A percentile compares a stretch with the other conserved stretches of the same genome.
phyloP scores from a whole-genome alignment of 306 rosid species.

The Lotus japonicus region DNA sequence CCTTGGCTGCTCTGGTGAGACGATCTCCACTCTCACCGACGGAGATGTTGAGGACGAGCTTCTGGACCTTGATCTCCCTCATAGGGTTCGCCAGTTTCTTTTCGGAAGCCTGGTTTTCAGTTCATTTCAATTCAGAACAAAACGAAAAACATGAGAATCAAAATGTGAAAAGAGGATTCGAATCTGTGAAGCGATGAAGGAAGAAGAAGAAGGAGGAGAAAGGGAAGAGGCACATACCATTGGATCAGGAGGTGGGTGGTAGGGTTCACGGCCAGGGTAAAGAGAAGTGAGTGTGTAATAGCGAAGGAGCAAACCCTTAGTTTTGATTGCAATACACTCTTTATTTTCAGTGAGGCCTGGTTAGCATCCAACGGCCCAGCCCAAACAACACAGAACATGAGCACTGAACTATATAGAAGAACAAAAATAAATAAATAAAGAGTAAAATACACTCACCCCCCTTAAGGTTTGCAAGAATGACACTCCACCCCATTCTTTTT shows the following conservation, averaged over 20 bases:
- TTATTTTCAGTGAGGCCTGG: no score
- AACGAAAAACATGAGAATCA: background rate
- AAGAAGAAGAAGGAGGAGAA: background rate
- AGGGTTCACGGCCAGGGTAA: background rate
- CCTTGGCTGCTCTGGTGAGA: slow-evolving; percentile 83
- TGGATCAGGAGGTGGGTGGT: background rate
- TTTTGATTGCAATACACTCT: no score
- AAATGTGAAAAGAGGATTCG: background rate
- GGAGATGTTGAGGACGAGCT: slow-evolving; percentile 75
- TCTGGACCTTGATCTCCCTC: slow-evolving; percentile 78
- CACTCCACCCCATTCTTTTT: no score
- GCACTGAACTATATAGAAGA: no score
- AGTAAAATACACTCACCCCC: no score
- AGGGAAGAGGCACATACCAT: background rate
- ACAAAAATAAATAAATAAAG: no score
- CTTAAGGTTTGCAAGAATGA: no score
- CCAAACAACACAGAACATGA: no score
- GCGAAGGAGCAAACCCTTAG: no score
- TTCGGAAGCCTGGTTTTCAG: slow-evolving; percentile 56
- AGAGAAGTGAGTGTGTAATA: no score
- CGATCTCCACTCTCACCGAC: slow-evolving; percentile 84
- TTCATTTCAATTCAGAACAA: background rate
- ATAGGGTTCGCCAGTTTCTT: slow-evolving; percentile 67
- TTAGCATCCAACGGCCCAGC: background rate
- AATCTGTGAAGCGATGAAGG: background rate